Base-by-base conservation (phyloP, 1,284 basidiomycete species). In the Trichosporon sp. region DNA sequence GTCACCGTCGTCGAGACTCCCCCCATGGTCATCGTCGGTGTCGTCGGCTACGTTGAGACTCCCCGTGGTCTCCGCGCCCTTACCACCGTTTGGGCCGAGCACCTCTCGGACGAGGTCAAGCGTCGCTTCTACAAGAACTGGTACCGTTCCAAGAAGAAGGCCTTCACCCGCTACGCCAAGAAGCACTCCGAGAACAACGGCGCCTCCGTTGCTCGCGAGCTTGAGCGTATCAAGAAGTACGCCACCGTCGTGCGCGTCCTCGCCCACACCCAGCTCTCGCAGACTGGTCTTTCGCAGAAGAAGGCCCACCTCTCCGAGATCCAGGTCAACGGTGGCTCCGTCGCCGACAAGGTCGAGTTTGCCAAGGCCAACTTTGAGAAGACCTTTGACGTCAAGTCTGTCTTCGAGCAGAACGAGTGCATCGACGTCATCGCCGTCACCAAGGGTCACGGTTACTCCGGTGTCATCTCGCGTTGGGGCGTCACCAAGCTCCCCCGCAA, bases 141-240 rank as follows among this genome's bases (percentile, higher is more conserved):
- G 97, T 99, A 99, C 89, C 91, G 93, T 80, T 96, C 93, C 72
- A 99, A 99, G 92, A 99, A 98, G 90, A 99, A 99, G 91, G 96
- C 96, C 63, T 98, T 98, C 89, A 98, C 96, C 80, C 86, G 86
- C 81, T 83, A 98, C 86, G 96, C 96, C 84, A 98, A 98, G 91
- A 98, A 98, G 88, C 92, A 97, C 85, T 92, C 95, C 69, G 96
- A 98, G 86, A 92, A 94, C 83, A 89, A 89, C 81, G 94, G 94
- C 83, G 93, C 95, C 85, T 93, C 93, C 68, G 89, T 94, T 81
- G 87, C 90, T 74, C 93, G 95, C 81, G 97, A 99, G 86, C 91
- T 99, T 80, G 96, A 99, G 89, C 94, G 97, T 79, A 98, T 99
- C 84, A 92, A 93, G 88, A 99, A 99, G 86, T 99, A 99, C 89